Conservation (phyloP, 2,329 filamentous ascomycete genomes). For the Apiospora saccharicola region DNA sequence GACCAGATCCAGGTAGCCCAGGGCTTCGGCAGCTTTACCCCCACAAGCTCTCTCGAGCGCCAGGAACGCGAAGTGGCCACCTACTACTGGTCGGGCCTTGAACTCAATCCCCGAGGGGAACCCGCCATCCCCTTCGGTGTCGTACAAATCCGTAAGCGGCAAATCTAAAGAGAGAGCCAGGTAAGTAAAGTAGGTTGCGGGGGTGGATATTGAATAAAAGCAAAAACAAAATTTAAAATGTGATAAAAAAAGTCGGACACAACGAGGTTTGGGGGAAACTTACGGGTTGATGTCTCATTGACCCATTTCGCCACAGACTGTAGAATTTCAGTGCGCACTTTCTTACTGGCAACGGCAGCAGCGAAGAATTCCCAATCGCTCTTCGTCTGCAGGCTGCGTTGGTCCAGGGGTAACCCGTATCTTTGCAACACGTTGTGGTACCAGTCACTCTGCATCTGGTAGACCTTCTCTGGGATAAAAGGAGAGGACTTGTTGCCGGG, state of each 20-base stretch:
- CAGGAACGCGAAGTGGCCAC: constrained; percentile 85
- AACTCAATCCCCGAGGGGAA: constrained; percentile 80
- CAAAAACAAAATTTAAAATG: no score
- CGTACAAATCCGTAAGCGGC: constrained; percentile 83
- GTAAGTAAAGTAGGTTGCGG: not conserved
- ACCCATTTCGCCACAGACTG: constrained; percentile 80
- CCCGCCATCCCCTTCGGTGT: constrained; percentile 78
- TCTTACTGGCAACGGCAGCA: constrained; percentile 76
- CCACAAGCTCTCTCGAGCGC: constrained; percentile 82
- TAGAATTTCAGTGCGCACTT: constrained; percentile 74
- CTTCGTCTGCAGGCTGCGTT: constrained; percentile 84
- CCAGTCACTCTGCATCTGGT: constrained; percentile 82
- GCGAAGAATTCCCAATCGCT: constrained; percentile 93
- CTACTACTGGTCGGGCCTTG: constrained; percentile 83
- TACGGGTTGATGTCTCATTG: constrained; percentile 78
- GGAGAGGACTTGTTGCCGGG: constrained; percentile 35
- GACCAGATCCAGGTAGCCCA: constrained; percentile 57
- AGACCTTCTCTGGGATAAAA: constrained; percentile 79
- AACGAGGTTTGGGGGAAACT: constrained; percentile 31
- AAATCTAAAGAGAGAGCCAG: constrained; percentile 55
- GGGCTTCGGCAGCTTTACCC: constrained; percentile 67
- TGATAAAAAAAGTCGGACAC: no score
- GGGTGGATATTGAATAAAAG: no score
- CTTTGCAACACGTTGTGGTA: constrained; percentile 80
- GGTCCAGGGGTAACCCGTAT: constrained; percentile 85